Conservation (phyloP, 495 filamentous ascomycete genomes). For the Cercophora scortea region DNA sequence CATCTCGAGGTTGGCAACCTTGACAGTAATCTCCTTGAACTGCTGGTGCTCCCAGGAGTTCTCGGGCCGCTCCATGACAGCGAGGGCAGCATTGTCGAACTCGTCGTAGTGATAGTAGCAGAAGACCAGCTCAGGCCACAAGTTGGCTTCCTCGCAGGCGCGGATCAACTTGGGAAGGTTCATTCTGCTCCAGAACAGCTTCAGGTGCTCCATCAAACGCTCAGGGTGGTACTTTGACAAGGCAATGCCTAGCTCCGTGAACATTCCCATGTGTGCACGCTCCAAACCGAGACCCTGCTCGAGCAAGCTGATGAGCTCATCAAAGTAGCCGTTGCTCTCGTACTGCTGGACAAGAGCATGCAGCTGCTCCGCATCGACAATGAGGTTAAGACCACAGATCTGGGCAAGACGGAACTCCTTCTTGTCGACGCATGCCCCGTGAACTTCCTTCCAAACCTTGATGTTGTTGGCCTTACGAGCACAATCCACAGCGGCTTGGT, state of each 20-base stretch:
- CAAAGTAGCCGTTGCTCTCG: constrained; percentile 95
- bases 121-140: constrained; percentile 98
- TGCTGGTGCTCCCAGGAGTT: constrained; percentile 99
- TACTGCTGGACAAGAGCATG: constrained; percentile 92
- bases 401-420: constrained; percentile 99
- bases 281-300: constrained; percentile 95
- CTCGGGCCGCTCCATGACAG: constrained; percentile 98
- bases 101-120: constrained; percentile 99
- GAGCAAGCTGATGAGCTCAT: constrained; percentile 89
- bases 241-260: constrained; percentile 91
- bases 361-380: constrained; percentile 96
- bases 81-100: constrained; percentile 95
- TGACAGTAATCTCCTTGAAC: constrained; percentile 98
- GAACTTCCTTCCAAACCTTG: constrained; percentile 99
- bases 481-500: constrained; percentile 97
- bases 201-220: constrained; percentile 95
- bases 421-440: constrained; percentile 93
- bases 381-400: constrained; percentile 98
- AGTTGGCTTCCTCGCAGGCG: constrained; percentile 87
- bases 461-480: constrained; percentile 99
- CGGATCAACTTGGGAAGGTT: constrained; percentile 98
- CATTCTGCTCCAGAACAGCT: constrained; percentile 97
- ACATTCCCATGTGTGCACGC: constrained; percentile 79
- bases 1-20: constrained; percentile 97
- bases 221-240: constrained; percentile 96